Evolutionary conservation across 1,284 basidiomycete genomes (phyloP), one percentile per base, ranked within the genome.

Genomic region (Ganoderma lucidum): DNA sequence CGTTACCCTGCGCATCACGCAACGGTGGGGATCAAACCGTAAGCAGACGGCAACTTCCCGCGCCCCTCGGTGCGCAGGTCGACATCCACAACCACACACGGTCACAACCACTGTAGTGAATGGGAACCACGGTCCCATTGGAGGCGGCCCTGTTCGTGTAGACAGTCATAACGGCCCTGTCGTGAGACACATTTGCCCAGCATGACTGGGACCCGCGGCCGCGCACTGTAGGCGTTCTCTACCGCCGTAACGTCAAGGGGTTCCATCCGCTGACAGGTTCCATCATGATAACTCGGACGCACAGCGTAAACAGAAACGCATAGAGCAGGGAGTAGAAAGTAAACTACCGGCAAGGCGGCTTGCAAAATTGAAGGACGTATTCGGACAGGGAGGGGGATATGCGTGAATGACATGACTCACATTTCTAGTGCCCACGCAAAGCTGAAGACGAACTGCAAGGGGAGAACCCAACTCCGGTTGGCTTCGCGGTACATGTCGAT

Each of bases 371-470:
- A 37, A 41, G 59, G 15, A 6, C 5, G 4, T 2, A n/a, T 2
- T 4, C 14, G 12, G 4, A 30, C 6, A 1, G n/a, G n/a, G 14
- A 41, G 10, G 39, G 8, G 23, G 15, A 61, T 14, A 42, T 23
- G 12, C 41, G 15, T 28, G 14, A 14, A 17, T 28, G 32, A 53
- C 51, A 62, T 39, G 32, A 82, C 86, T 69, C 76, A 93, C 92
- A 93, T 79, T 78, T 94, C 92, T 55, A 93, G 83, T 14, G 86
- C 85, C 92, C 92, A 94, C 9, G 84, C 91, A 28, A 87, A 74
- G 75, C 90, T 90, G 67, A 94, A 84, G 4, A 91, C 76, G 71
- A 94, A 90, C 68, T 88, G 85, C 23, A 93, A 81, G 0, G 90
- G 90, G 15, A 93, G 79, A 32, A 94, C 75, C 88, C 88, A 90